Conservation (phyloP, 306 rosid genomes). For the Begonia fuchsioides region DNA sequence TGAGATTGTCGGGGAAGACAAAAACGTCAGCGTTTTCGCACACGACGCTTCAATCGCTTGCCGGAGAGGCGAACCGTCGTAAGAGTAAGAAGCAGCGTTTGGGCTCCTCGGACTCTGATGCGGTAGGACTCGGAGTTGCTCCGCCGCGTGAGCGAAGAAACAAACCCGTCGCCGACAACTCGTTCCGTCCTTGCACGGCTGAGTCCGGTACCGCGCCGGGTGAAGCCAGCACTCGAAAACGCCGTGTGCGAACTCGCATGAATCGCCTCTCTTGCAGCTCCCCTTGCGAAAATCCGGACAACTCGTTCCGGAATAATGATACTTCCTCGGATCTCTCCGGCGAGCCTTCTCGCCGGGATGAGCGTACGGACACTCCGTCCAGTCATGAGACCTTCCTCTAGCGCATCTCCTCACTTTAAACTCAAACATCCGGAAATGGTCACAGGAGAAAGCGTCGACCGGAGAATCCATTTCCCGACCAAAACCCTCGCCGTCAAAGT, state of each 20-base stretch:
- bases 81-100: constrained; percentile 27
- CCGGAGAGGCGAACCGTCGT: constrained; percentile 55
- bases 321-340: constrained; percentile 69
- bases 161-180: constrained; percentile 67
- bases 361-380: constrained; percentile 94
- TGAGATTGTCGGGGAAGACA: constrained; percentile 35
- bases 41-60: too few relatives aligned
- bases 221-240: constrained; percentile 95
- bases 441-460: not conserved
- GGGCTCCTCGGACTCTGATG: constrained; percentile 38
- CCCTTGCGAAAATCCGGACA: constrained; percentile 86
- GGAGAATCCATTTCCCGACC: constrained; percentile 1
- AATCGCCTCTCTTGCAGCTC: constrained; percentile 50
- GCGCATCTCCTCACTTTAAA: not conserved
- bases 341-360: constrained; percentile 94
- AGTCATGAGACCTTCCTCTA: constrained; percentile 12
- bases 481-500: not conserved
- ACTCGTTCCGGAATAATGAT: constrained; percentile 62
- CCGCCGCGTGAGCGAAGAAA: constrained; percentile 79
- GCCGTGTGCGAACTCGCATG: constrained; percentile 75
- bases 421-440: constrained; percentile 1
- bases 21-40: constrained; percentile 23
- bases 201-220: constrained; percentile 73
- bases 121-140: constrained; percentile 53
- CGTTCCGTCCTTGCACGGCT: constrained; percentile 80